Conservation (phyloP, 345 rosid species). For the Gossypium mustelinum region DNA sequence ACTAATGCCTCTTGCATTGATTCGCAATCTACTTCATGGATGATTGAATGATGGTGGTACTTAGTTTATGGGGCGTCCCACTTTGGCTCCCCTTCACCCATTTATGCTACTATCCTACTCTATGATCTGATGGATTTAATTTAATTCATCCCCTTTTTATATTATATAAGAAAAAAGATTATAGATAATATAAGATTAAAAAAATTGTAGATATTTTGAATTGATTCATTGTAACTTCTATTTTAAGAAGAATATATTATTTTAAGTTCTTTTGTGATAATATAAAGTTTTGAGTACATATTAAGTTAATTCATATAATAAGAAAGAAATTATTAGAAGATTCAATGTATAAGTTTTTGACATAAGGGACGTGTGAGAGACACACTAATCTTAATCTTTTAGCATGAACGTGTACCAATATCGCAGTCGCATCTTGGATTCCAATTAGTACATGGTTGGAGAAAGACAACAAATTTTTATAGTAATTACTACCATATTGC, state of each 20-base stretch:
- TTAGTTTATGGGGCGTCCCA: conserved; percentile 1
- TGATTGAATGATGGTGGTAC: neutral
- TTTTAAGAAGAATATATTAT: neutral
- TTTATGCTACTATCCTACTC: neutral
- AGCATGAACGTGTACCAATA: neutral
- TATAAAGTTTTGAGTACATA: neutral
- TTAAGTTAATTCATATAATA: neutral
- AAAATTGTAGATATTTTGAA: too few species aligned
- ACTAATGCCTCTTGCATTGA: neutral
- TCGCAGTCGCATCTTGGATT: neutral
- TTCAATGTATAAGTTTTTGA: neutral
- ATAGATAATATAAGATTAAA: too few species aligned
- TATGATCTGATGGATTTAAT: neutral
- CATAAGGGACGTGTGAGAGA: neutral
- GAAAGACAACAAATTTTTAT: neutral
- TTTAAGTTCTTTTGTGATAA: neutral
- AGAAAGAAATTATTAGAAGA: neutral
- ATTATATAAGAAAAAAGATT: too few species aligned
- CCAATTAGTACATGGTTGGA: neutral
- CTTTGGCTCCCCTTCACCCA: neutral
- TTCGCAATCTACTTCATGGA: conserved; percentile 2
- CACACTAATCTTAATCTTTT: neutral
- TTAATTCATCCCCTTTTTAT: neutral
- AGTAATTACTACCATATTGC: neutral
- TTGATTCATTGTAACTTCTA: too few species aligned